Percentiles rank a stretch among this genome's conserved stretches.
These are phyloP conservation scores for Bidens hawaiensis DNA, from an alignment of 140 eudicot species.

Conservation along the genomic window DNA sequence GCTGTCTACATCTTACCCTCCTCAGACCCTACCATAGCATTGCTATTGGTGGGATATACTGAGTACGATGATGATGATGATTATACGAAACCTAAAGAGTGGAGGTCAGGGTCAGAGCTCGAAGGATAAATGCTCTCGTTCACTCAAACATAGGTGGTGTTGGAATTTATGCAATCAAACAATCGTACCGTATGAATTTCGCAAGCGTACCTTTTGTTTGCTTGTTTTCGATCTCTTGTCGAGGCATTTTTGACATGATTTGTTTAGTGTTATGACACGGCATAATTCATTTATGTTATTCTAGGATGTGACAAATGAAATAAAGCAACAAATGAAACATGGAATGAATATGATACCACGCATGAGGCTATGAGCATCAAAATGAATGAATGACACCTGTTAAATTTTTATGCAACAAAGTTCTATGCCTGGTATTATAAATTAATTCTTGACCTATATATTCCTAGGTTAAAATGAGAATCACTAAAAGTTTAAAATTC, in stretches of 20 bases:
- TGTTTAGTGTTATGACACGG: not conserved
- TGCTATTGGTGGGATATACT: too few relatives aligned
- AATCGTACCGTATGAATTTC: slow-evolving; percentile 24
- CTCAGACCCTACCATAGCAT: too few relatives aligned
- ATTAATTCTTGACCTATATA: not conserved
- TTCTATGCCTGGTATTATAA: not conserved
- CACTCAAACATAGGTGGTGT: slow-evolving; percentile 9
- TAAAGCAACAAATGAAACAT: slow-evolving; percentile 24
- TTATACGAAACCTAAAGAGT: slow-evolving; percentile 8
- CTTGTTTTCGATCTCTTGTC: slow-evolving; percentile 9
- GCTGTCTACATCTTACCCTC: too few relatives aligned
- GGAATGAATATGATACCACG: slow-evolving; percentile 23
- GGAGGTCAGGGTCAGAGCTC: slow-evolving; percentile 30
- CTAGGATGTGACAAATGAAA: slow-evolving; percentile 19
- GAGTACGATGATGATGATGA: too few relatives aligned
- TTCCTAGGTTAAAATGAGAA: not conserved
- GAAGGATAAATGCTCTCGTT: slow-evolving; percentile 31
- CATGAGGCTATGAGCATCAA: slow-evolving; percentile 1
- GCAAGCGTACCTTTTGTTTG: slow-evolving; percentile 35
- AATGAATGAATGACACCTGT: slow-evolving; percentile 1
- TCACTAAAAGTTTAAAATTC: not conserved
- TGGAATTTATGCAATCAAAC: slow-evolving; percentile 34
- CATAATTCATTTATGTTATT: slow-evolving; percentile 16
- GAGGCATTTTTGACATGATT: slow-evolving; percentile 25
- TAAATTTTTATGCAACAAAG: slow-evolving; percentile 3